Conservation (phyloP, 257 asterid species). For the Nicotiana benthamiana region DNA sequence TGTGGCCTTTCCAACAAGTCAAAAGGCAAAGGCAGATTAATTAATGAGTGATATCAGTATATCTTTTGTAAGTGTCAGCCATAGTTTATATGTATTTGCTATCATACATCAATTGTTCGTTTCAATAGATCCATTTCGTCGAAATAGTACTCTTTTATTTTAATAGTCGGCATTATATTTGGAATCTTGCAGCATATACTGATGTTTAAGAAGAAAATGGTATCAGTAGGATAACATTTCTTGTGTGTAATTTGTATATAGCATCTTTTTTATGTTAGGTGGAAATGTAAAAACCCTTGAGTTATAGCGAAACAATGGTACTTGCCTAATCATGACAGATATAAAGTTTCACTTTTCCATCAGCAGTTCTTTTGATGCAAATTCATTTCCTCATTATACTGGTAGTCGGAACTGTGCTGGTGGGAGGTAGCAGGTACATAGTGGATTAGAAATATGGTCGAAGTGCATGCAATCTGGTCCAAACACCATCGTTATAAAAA, state of each 20-base stretch:
- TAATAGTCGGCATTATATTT: not conserved
- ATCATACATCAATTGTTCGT: not conserved
- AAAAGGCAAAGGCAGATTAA: constrained; percentile 6
- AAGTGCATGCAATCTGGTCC: too few relatives aligned
- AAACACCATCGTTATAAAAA: too few relatives aligned
- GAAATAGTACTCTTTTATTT: not conserved
- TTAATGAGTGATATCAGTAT: not conserved
- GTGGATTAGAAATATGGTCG: too few relatives aligned
- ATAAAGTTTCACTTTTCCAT: not conserved
- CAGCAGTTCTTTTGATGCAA: not conserved
- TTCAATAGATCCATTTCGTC: not conserved
- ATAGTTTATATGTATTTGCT: not conserved
- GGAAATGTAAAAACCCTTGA: not conserved
- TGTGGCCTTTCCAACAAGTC: not conserved
- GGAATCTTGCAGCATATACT: not conserved
- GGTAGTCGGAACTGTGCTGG: too few relatives aligned
- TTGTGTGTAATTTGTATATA: not conserved
- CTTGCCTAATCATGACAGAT: not conserved
- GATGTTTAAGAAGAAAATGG: not conserved
- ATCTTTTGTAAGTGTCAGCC: constrained; percentile 7
- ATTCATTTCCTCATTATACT: too few relatives aligned
- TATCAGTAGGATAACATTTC: not conserved
- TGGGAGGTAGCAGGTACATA: too few relatives aligned
- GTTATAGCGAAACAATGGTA: not conserved
- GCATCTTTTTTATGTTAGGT: not conserved